These are phyloP conservation scores for Colletotrichum sp. DNA, from an alignment of 2,329 filamentous ascomycete species.

Conservation along the genomic window DNA sequence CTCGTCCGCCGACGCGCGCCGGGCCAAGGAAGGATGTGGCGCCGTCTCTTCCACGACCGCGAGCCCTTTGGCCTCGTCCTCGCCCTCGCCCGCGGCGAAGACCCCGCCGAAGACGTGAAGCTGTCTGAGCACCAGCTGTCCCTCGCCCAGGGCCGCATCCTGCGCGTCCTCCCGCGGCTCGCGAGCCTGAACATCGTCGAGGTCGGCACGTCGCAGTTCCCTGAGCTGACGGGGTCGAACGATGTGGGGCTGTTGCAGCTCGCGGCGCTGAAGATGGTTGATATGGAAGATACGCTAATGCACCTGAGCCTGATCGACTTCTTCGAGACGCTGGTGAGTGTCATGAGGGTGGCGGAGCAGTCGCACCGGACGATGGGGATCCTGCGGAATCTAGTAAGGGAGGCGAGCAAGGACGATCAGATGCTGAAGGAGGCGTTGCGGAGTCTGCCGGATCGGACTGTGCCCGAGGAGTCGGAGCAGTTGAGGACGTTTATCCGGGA, in stretches of 20 bases:
- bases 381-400: slow-evolving; percentile 41
- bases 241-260: slow-evolving; percentile 53
- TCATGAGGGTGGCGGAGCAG: slow-evolving; percentile 47
- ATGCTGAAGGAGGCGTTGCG: slow-evolving; percentile 42
- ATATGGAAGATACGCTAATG: slow-evolving; percentile 53
- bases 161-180: slow-evolving; percentile 56
- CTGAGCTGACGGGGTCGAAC: slow-evolving; percentile 32
- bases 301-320: slow-evolving; percentile 57
- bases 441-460: slow-evolving; percentile 51
- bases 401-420: slow-evolving; percentile 44
- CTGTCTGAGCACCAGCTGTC: slow-evolving; percentile 43
- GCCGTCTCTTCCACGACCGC: slow-evolving; percentile 51
- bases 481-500: slow-evolving; percentile 49
- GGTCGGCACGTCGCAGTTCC: slow-evolving; percentile 40
- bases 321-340: slow-evolving; percentile 53
- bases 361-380: slow-evolving; percentile 25
- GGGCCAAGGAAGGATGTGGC: slow-evolving; percentile 59
- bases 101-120: slow-evolving; percentile 28
- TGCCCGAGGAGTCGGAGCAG: slow-evolving; percentile 55
- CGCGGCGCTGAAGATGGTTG: slow-evolving; percentile 56
- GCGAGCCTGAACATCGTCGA: slow-evolving; percentile 49
- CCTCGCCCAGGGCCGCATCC: slow-evolving; percentile 57
- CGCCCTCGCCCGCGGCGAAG: slow-evolving; percentile 35
- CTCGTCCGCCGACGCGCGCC: slow-evolving; percentile 42
- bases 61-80: slow-evolving; percentile 51